Evolutionary conservation across 2,329 filamentous ascomycete species (phyloP), one percentile per base, ranked within the genome.

Genomic region (Fusarium floridanum): DNA sequence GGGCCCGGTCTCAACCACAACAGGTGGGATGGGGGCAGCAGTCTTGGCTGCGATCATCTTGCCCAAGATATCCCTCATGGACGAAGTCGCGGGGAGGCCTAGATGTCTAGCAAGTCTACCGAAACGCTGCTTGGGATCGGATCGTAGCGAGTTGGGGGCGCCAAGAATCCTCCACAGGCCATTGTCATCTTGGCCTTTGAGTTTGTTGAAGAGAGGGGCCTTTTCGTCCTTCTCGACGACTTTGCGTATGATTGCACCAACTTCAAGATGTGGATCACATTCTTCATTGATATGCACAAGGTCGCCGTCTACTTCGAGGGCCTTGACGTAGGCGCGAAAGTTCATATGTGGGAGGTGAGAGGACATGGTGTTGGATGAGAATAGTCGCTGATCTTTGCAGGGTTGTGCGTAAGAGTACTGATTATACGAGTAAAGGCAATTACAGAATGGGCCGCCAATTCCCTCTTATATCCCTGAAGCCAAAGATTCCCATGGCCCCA

Each of bases 161-260:
- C 86, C 87, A 1, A 89, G 81, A 32, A 88, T 88, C 7, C 86
- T 81, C 71, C 71, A 76, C 4, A 89, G 77, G 5, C 87, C 87
- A 53, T 86, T 77, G 5, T 68, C 34, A 14, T 80, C 78, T 2
- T 73, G 73, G 1, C 87, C 87, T 63, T 84, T 86, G 50, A 89
- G 68, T 39, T 88, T 89, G 77, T 88, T 87, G 82, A 89, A 88
- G 0, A 89, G 80, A 0, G 86, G 86, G 0, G 87, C 87, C 45
- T 84, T 86, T 55, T 84, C 83, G 41, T 87, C 75, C 0, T 76
- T 84, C 70, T 89, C 87, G 48, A 82, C 84, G 5, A 84, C 85
- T n/a, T 77, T 80, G 12, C 87, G 81, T 14, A 84, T 86, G 53
- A 88, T 87, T 6, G 87, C 87, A 2, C 80, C 84, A 0, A 81